Conservation (phyloP, 2,329 filamentous ascomycete genomes). For the Talaromyces pinophilus region DNA sequence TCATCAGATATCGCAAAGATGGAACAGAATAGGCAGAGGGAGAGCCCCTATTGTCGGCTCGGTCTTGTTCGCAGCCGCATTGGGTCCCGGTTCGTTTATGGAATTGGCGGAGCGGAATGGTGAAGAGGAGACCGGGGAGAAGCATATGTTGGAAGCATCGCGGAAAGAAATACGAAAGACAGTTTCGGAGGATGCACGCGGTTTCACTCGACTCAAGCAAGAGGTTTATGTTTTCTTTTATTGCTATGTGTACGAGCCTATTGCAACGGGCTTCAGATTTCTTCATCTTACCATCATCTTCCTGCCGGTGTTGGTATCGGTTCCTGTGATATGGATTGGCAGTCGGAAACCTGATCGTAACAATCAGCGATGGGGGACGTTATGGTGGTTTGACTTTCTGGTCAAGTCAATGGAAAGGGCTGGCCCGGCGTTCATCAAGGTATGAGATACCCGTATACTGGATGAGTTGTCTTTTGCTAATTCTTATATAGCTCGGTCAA, state of each 20-base stretch:
- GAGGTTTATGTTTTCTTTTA: slow-evolving; percentile 68
- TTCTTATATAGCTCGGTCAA: slow-evolving; percentile 71
- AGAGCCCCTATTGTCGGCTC: slow-evolving; percentile 32
- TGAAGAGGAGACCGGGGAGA: slow-evolving; percentile 67
- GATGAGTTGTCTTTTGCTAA: background rate
- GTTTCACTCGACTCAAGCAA: slow-evolving; percentile 60
- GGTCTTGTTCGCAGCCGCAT: slow-evolving; percentile 42
- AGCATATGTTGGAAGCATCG: slow-evolving; percentile 83
- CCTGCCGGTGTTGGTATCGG: slow-evolving; percentile 78
- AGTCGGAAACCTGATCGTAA: slow-evolving; percentile 62
- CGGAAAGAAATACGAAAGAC: slow-evolving; percentile 72
- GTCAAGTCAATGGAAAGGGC: slow-evolving; percentile 88
- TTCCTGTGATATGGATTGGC: slow-evolving; percentile 82
- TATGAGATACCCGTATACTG: slow-evolving; percentile 38
- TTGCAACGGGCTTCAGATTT: slow-evolving; percentile 85
- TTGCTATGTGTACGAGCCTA: slow-evolving; percentile 64
- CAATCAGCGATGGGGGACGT: slow-evolving; percentile 74
- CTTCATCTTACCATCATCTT: slow-evolving; percentile 85
- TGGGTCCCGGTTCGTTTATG: slow-evolving; percentile 62
- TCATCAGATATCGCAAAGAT: slow-evolving; percentile 23
- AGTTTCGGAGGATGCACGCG: slow-evolving; percentile 62
- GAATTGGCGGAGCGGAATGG: slow-evolving; percentile 56
- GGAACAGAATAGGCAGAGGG: slow-evolving; percentile 27
- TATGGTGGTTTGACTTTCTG: slow-evolving; percentile 94
- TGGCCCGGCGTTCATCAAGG: slow-evolving; percentile 96